Evolutionary conservation across 2,329 filamentous ascomycete genomes (phyloP), one percentile per base, ranked within the genome.

Genomic region (Aspergillus viridinutans): DNA sequence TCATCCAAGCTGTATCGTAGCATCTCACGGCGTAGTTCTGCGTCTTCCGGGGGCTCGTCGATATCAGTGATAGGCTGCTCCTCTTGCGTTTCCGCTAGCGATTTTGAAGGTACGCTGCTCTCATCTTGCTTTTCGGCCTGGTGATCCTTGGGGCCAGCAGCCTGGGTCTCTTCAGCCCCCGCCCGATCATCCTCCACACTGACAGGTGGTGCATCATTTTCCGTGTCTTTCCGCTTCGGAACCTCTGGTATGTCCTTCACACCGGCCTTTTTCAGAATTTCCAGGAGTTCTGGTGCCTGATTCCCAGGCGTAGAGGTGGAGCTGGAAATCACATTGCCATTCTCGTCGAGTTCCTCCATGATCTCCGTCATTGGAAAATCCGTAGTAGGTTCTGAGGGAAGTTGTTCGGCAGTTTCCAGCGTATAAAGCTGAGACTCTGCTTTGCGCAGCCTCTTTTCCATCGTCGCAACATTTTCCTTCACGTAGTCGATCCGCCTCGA

Each of bases 401-500:
- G 83, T 25, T 86, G 81, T 55, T 81, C 83, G 47, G 85, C 73
- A 3, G 85, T 76, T 9, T 84, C 79, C 10, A 88, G 80, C 9
- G 84, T 84, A 17, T 85, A 84, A 50, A 93, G 77, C 67, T 88
- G 88, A 43, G 67, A 59, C 72, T 96, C 87, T 6, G 85, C 85
- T 1, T 80, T 74, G 58, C 85, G 82, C 21, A 95, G 78, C 66
- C 91, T 86, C 68, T 88, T 91, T 69, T 89, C 84, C 56, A 96
- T 78, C 0, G 85, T 88, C 50, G 81, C 76, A 54, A 93, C 83
- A 73, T 96, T 97, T 69, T 88, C 86, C 67, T 86, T 84, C 55
- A 97, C 91, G 72, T 97, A 97, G 72, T 97, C 92, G 69, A 96
- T 85, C 45, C 94, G 84, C 57, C 90, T 86, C 23, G 84, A 82